These are phyloP conservation scores for Cutaneotrichosporon cyanovorans DNA, from an alignment of 1,284 basidiomycete genomes.

Conservation along the genomic window DNA sequence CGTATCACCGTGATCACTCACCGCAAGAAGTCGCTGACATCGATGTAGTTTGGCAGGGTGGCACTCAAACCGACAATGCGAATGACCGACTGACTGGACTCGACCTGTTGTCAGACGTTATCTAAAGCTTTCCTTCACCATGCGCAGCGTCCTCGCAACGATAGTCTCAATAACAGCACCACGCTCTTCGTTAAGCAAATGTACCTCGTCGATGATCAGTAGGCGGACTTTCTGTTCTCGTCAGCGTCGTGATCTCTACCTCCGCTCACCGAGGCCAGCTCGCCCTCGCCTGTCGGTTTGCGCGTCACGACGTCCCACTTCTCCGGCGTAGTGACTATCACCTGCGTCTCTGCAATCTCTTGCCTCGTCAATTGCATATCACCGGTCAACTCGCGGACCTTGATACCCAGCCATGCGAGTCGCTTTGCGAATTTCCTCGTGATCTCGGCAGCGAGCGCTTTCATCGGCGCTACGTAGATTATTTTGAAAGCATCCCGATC, in stretches of 20 bases:
- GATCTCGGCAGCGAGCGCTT: conserved; percentile 92
- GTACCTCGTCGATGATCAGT: conserved; percentile 97
- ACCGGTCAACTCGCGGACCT: conserved; percentile 89
- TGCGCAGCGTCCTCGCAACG: conserved; percentile 87
- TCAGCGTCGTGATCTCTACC: background rate
- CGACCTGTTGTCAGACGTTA: conserved; percentile 55
- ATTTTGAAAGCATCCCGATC: conserved; percentile 79
- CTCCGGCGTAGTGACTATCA: conserved; percentile 98
- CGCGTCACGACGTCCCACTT: conserved; percentile 99
- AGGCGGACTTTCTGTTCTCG: conserved; percentile 79
- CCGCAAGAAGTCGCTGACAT: conserved; percentile 93
- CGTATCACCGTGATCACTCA: conserved; percentile 30
- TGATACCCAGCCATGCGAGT: conserved; percentile 79
- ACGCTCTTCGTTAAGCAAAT: conserved; percentile 93
- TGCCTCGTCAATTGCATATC: conserved; percentile 96
- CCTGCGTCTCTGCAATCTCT: conserved; percentile 92
- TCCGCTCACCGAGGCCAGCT: conserved; percentile 72
- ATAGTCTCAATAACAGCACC: conserved; percentile 99
- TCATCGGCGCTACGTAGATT: conserved; percentile 99
- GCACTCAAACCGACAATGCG: conserved; percentile 98
- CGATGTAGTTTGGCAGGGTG: conserved; percentile 93
- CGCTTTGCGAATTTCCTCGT: conserved; percentile 86
- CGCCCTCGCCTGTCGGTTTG: conserved; percentile 93
- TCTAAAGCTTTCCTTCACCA: conserved; percentile 50
- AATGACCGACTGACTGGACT: conserved; percentile 93